A percentile compares a stretch with the other conserved stretches of the same genome.
phyloP scores from a whole-genome alignment of 1,139 yeast genomes.

The Suhomyces anneliseae region DNA sequence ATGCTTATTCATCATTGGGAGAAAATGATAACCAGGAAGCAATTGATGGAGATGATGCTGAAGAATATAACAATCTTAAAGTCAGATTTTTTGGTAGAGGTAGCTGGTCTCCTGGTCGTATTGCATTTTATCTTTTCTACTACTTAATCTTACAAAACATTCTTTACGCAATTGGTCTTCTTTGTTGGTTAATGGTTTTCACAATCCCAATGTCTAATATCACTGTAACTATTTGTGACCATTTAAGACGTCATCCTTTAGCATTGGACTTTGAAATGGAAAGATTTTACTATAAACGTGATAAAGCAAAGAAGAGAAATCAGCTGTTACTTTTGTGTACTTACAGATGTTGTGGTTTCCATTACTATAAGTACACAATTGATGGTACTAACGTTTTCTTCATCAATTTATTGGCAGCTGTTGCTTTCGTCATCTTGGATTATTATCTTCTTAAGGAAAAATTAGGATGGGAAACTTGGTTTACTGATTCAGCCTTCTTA shows the following conservation, averaged over 20 bases:
- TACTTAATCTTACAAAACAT: conserved; percentile 73
- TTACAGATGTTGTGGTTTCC: conserved; percentile 86
- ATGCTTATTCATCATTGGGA: conserved; percentile 37
- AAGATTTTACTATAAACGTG: conserved; percentile 43
- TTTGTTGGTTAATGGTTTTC: conserved; percentile 83
- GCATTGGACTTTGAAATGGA: conserved; percentile 74
- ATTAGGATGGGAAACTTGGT: conserved; percentile 46
- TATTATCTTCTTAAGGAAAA: conserved; percentile 61
- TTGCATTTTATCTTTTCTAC: conserved; percentile 72
- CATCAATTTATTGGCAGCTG: conserved; percentile 78
- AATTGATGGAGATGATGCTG: conserved; percentile 29
- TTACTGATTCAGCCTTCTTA: conserved; percentile 62
- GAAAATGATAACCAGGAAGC: conserved; percentile 8
- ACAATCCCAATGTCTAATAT: conserved; percentile 91
- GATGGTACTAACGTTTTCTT: conserved; percentile 95
- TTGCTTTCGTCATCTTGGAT: conserved; percentile 79
- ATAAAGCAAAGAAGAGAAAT: conserved; percentile 24
- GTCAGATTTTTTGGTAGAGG: conserved; percentile 88
- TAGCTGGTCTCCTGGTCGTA: conserved; percentile 82
- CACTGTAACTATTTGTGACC: conserved; percentile 60
- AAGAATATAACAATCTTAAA: conserved; percentile 40
- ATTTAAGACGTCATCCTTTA: conserved; percentile 86
- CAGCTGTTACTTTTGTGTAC: conserved; percentile 69
- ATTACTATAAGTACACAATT: conserved; percentile 91
- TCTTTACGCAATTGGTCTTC: conserved; percentile 50